These are phyloP conservation scores for Ilyonectria mors-panacis DNA, from an alignment of 2,329 filamentous ascomycete genomes.

Conservation along the genomic window DNA sequence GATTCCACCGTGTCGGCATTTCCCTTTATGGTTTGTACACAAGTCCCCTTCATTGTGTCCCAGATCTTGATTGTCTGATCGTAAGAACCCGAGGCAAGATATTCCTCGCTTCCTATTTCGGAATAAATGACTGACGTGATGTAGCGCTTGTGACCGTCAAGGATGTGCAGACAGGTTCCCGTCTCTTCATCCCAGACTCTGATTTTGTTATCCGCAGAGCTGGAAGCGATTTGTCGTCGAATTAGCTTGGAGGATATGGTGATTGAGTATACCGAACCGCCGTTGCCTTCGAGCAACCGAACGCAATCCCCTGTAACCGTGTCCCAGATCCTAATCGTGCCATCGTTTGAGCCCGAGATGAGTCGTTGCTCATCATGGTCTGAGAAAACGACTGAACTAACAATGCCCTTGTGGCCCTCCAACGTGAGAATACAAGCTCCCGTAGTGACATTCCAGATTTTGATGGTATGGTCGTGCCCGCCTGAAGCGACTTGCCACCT, in stretches of 20 bases:
- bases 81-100: neutral
- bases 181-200: constrained; percentile 5
- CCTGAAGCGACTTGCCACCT: neutral
- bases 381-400: constrained; percentile 26
- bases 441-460: neutral
- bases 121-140: neutral
- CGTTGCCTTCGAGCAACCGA: constrained; percentile 26
- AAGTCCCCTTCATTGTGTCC: neutral
- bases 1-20: constrained; percentile 3
- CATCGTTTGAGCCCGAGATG: constrained; percentile 29
- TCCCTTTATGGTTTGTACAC: neutral
- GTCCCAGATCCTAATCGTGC: constrained; percentile 36
- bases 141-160: neutral
- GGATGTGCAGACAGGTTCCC: neutral
- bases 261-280: constrained; percentile 17
- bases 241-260: constrained; percentile 5
- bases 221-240: neutral
- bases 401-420: neutral
- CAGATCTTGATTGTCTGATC: neutral
- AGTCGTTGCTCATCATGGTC: constrained; percentile 13
- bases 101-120: neutral
- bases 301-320: constrained; percentile 13
- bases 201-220: constrained; percentile 13
- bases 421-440: neutral
- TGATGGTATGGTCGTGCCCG: neutral